These are phyloP conservation scores for Candida orba DNA, from an alignment of 805 yeast genomes.

Conservation along the genomic window DNA sequence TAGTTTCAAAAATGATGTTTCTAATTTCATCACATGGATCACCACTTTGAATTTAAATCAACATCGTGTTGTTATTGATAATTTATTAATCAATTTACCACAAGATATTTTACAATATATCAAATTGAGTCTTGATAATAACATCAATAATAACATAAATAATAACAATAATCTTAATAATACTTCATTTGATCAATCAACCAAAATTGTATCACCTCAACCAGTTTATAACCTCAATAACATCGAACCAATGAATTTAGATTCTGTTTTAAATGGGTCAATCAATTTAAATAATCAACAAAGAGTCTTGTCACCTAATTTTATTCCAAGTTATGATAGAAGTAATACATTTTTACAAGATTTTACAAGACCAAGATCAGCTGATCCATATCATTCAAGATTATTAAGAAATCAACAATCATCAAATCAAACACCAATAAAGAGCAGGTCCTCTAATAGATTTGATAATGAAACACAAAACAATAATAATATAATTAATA, in stretches of 20 bases:
- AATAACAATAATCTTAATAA: background rate
- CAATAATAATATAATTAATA: constrained; percentile 3
- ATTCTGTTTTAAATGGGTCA: constrained; percentile 31
- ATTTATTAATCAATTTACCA: constrained; percentile 42
- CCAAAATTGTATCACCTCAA: constrained; percentile 15
- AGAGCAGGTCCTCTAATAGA: constrained; percentile 18
- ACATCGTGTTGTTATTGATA: constrained; percentile 45
- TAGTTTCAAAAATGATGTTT: constrained; percentile 44
- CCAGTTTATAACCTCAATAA: constrained; percentile 16
- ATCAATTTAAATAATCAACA: constrained; percentile 29
- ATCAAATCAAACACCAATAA: constrained; percentile 11
- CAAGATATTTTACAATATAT: constrained; percentile 46
- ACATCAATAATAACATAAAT: constrained; percentile 1
- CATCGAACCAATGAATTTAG: constrained; percentile 31
- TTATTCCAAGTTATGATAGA: constrained; percentile 13
- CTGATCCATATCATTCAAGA: constrained; percentile 29
- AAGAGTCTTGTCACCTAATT: constrained; percentile 26
- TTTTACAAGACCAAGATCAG: constrained; percentile 34
- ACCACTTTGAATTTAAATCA: constrained; percentile 44
- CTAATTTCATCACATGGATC: constrained; percentile 44
- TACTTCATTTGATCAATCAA: background rate
- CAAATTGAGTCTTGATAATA: constrained; percentile 32
- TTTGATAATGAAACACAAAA: constrained; percentile 8
- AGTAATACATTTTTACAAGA: constrained; percentile 15
- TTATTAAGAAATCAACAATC: constrained; percentile 6